Percentiles rank a stretch among this genome's conserved stretches.
These are phyloP conservation scores for Arabidopsis lyrata DNA, from an alignment of 441 rosid species.

Conservation along the genomic window DNA sequence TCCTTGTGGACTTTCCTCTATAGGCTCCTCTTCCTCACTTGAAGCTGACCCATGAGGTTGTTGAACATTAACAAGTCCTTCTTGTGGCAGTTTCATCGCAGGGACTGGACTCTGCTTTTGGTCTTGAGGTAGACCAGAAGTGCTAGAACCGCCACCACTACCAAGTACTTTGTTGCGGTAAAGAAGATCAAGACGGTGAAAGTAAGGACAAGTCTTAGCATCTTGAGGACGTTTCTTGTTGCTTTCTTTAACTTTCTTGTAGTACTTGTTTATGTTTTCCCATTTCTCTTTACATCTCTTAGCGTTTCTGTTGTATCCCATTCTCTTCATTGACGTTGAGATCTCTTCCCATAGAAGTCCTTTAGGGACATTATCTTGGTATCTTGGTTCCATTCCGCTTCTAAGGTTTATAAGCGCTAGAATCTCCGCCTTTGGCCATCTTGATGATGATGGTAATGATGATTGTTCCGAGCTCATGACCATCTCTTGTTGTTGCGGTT, in stretches of 20 bases:
- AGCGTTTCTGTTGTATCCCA: slow-evolving; percentile 86
- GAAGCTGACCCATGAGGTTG: slow-evolving; percentile 35
- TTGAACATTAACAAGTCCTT: slow-evolving; percentile 26
- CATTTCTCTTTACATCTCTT: slow-evolving; percentile 97
- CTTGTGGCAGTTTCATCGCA: slow-evolving; percentile 27
- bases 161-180: slow-evolving; percentile 63
- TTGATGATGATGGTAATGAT: slow-evolving; percentile 52
- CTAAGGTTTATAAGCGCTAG: slow-evolving; percentile 66
- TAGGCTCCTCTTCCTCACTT: slow-evolving; percentile 39
- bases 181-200: slow-evolving; percentile 74
- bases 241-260: slow-evolving; percentile 93
- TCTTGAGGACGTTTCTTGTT: slow-evolving; percentile 77
- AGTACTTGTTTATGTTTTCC: slow-evolving; percentile 97
- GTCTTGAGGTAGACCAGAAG: slow-evolving; percentile 43
- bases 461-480: slow-evolving; percentile 50
- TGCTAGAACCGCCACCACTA: slow-evolving; percentile 39
- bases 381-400: slow-evolving; percentile 66
- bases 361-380: slow-evolving; percentile 78
- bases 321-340: slow-evolving; percentile 73
- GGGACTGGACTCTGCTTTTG: slow-evolving; percentile 37
- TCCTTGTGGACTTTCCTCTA: slow-evolving; percentile 42
- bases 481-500: slow-evolving; percentile 36
- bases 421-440: slow-evolving; percentile 92
- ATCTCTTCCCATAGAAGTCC: slow-evolving; percentile 95
- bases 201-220: slow-evolving; percentile 93